phyloP scores from a whole-genome alignment of 2,329 filamentous ascomycete genomes.

The Herpotrichia juniperi region DNA sequence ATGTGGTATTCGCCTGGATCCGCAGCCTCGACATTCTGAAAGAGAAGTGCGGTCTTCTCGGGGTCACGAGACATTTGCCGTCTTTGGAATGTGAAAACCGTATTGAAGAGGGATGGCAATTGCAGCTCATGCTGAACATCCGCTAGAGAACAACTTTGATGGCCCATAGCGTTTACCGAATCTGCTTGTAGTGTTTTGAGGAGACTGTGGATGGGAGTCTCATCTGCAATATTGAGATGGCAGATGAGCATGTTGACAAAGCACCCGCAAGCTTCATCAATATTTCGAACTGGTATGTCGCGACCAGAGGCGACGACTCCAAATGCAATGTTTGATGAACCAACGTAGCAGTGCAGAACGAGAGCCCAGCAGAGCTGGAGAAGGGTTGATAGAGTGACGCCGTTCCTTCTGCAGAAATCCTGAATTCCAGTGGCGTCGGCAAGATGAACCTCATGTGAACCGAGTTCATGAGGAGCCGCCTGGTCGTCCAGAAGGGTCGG shows the following conservation, averaged over 20 bases:
- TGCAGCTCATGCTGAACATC: conserved; percentile 45
- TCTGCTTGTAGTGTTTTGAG: conserved; percentile 54
- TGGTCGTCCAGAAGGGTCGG: conserved; percentile 46
- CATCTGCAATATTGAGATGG: conserved; percentile 48
- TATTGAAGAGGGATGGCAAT: conserved; percentile 43
- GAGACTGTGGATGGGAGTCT: conserved; percentile 45
- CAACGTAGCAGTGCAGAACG: conserved; percentile 56
- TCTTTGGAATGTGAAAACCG: conserved; percentile 44
- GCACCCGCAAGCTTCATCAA: conserved; percentile 57
- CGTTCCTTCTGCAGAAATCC: conserved; percentile 48
- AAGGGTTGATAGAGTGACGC: conserved; percentile 57
- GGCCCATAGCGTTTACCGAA: conserved; percentile 53
- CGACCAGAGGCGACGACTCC: conserved; percentile 62
- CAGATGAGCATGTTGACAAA: conserved; percentile 64
- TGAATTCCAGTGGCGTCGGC: conserved; percentile 30
- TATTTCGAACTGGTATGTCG: conserved; percentile 56
- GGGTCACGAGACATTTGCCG: conserved; percentile 30
- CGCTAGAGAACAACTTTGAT: conserved; percentile 56
- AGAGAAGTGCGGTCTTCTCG: conserved; percentile 32
- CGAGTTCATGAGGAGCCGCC: conserved; percentile 44
- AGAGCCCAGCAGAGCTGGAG: conserved; percentile 61
- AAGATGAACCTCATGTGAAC: conserved; percentile 46
- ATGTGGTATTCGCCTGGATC: conserved; percentile 45
- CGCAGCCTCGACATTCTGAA: conserved; percentile 40
- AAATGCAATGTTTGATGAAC: conserved; percentile 57